These are phyloP conservation scores for Fraxinus latifolia DNA, from an alignment of 305 asterid genomes.

Conservation along the genomic window DNA sequence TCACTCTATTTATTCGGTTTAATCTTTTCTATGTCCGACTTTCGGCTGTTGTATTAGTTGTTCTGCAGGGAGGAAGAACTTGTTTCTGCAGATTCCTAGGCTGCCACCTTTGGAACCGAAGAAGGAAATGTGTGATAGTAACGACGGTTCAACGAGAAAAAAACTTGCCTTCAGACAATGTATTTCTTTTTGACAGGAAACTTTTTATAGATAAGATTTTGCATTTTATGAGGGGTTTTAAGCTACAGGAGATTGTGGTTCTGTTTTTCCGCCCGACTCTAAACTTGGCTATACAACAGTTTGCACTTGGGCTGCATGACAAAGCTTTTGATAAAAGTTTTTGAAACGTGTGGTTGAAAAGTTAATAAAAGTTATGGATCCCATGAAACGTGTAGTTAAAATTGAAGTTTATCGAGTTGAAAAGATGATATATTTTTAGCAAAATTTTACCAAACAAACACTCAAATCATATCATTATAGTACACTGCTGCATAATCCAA, in stretches of 20 bases:
- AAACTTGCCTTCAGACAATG: background rate
- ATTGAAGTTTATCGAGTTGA: background rate
- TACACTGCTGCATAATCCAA: background rate
- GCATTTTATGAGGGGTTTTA: background rate
- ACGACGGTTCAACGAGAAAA: background rate
- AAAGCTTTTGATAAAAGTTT: background rate
- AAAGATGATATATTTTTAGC: background rate
- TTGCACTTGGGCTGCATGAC: background rate
- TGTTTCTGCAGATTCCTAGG: background rate
- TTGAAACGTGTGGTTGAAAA: too few species aligned
- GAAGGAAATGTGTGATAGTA: background rate
- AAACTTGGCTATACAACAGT: background rate
- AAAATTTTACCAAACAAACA: background rate
- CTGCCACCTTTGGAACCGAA: background rate
- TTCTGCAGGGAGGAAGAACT: background rate
- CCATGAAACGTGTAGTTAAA: too few species aligned
- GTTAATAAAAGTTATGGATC: too few species aligned
- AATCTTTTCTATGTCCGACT: background rate
- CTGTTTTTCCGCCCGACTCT: background rate
- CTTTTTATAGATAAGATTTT: background rate
- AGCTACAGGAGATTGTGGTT: background rate
- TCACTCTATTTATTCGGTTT: background rate
- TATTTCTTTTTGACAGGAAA: background rate
- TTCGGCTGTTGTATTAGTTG: background rate
- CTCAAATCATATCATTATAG: background rate